Conservation (phyloP, 495 filamentous ascomycete genomes). For the Aspergillus panamensis region DNA sequence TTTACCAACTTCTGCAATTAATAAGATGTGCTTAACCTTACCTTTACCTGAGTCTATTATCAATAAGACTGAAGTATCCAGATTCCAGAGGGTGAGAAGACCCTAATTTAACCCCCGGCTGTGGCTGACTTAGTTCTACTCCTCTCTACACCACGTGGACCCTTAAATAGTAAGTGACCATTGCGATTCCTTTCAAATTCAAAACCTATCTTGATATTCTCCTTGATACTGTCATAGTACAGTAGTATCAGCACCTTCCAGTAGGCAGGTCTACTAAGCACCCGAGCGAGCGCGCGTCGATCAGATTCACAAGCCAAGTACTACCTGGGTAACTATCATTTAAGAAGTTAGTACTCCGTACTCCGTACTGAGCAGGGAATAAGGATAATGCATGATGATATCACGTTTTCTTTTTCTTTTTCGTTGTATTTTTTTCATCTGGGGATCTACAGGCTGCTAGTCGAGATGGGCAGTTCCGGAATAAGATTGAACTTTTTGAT, state of each 20-base stretch:
- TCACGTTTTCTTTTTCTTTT: no score
- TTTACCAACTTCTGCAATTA: no score
- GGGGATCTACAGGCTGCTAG: not conserved
- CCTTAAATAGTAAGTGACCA: not conserved
- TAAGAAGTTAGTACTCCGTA: not conserved
- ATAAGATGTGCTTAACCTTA: no score
- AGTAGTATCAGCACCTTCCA: no score
- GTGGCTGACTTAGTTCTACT: not conserved
- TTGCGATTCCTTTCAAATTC: not conserved
- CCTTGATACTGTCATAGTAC: not conserved
- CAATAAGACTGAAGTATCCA: no score
- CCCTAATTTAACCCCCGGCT: not conserved
- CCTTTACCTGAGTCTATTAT: no score
- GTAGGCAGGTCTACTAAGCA: no score
- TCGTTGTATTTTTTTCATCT: not conserved
- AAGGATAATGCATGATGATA: slow-evolving; percentile 13
- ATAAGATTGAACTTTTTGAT: no score
- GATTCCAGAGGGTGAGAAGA: no score
- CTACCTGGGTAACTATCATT: no score
- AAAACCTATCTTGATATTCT: not conserved
- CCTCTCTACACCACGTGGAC: not conserved
- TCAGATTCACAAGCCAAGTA: no score
- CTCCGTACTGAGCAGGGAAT: not conserved
- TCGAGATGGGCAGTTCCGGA: not conserved
- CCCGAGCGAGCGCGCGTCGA: no score